Evolutionary conservation across 192 early-diverging fungal species (phyloP).

Genomic region (Gonapodya prolifera): DNA sequence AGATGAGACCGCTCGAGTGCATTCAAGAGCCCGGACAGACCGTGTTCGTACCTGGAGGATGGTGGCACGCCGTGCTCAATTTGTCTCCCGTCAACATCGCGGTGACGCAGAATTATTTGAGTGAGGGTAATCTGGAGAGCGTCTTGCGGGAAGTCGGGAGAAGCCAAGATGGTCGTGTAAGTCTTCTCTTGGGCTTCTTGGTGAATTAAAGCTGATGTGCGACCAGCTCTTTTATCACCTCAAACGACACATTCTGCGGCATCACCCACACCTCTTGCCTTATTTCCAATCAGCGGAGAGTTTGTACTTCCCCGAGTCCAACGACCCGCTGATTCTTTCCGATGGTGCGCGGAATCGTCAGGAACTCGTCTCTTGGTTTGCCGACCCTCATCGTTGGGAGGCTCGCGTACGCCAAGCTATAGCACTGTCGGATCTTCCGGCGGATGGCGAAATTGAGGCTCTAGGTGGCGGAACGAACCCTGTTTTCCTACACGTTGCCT

Average conservation of each 20-base stretch:
- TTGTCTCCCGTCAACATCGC: slow-evolving; percentile 56
- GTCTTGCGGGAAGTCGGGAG: slow-evolving; percentile 8
- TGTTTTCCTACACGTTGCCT: slow-evolving; percentile 9
- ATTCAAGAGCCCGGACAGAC: slow-evolving; percentile 65
- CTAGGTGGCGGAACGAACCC: slow-evolving; percentile 12
- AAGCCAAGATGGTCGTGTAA: background rate
- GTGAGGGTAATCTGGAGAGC: slow-evolving; percentile 8
- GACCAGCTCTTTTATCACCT: background rate
- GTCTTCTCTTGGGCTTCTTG: background rate
- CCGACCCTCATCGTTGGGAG: background rate
- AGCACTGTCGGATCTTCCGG: background rate
- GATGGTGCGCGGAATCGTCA: slow-evolving; percentile 4
- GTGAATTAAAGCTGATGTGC: background rate
- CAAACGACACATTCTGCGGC: background rate
- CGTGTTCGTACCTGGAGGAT: slow-evolving; percentile 70
- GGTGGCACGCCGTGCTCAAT: slow-evolving; percentile 30
- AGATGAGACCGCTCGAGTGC: slow-evolving; percentile 31
- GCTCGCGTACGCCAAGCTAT: background rate
- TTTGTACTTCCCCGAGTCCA: background rate
- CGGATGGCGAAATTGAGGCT: slow-evolving; percentile 7
- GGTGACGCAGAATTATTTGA: slow-evolving; percentile 60
- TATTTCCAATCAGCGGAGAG: background rate
- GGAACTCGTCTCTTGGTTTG: slow-evolving; percentile 5
- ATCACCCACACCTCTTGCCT: background rate
- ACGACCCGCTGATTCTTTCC: slow-evolving; percentile 10